Evolutionary conservation across 1,139 yeast species (phyloP), one percentile per base, ranked within the genome.

Genomic region (Zhuliangozyma blackwelliae): DNA sequence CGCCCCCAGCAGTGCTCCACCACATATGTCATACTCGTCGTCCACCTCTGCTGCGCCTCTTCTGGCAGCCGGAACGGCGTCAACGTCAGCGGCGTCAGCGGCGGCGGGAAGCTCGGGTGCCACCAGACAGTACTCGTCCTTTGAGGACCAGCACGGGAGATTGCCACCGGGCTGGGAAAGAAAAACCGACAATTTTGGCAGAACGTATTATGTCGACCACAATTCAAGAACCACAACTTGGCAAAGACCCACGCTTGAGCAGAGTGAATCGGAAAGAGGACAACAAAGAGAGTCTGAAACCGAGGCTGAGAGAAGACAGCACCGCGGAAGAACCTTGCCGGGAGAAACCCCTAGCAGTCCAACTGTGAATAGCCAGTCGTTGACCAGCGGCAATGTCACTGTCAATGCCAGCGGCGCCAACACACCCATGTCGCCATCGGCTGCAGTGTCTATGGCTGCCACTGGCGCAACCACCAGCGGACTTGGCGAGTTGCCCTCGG

Each of bases 81-180:
- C 40, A 5, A 22, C 40, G 10, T 19, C 41, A 12, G 32, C 41
- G 28, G 34, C 45, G 20, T 43, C 40, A 8, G 38, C 50, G 28
- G 37, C 53, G n/a, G 39, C 56, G 2, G 30, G 50, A 19, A 40
- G 57, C 8, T 40, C 53, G 26, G 43, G 54, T 23, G 44, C 54
- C 30, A 64, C 63, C 50, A 75, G 88, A 55, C 92, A 82, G 49
- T 83, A 81, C 51, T 85, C 95, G 2, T 87, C 97, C 2, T 92
- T 92, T 58, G 98, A 92, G 62, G 99, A 92, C 63, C 97, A 92
- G 57, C 79, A 82, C 52, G 99, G 99, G 34, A 75, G 97, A 53
- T 72, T 92, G 49, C 99, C 98, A 5, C 87, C 97, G 4, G 99
- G 99, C 3, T 92, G 98, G 98, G 99, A 92, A 63, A 80, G 98